Evolutionary conservation across 2,329 filamentous ascomycete genomes (phyloP).

Genomic region (Diaporthe australafricana): DNA sequence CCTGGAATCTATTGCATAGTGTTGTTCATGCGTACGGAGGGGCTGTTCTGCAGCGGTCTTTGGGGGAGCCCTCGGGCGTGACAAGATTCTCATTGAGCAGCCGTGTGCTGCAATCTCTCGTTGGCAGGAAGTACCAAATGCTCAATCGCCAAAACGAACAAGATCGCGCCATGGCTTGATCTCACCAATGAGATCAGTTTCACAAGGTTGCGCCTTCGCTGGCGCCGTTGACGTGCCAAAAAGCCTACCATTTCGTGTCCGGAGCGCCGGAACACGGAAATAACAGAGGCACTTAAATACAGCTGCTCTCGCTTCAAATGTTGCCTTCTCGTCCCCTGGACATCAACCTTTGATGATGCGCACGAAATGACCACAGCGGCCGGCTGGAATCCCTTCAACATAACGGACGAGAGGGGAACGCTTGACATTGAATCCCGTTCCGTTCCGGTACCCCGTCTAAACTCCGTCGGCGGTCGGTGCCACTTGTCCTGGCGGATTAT

Average conservation of each 20-base stretch:
- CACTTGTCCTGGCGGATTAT: neutral
- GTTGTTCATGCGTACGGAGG: too few relatives aligned
- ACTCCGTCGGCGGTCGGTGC: slow-evolving; percentile 22
- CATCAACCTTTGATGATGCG: neutral
- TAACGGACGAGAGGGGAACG: neutral
- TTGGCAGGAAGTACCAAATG: neutral
- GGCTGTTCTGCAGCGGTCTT: too few relatives aligned
- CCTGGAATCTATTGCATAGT: too few relatives aligned
- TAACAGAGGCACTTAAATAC: neutral
- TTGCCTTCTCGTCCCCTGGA: neutral
- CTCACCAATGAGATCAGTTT: neutral
- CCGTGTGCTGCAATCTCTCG: neutral
- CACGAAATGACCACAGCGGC: too few relatives aligned
- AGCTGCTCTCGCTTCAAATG: neutral
- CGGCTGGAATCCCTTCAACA: neutral
- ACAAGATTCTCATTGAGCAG: neutral
- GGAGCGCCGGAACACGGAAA: neutral
- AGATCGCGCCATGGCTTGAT: neutral
- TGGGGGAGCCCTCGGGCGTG: neutral
- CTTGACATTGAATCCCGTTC: neutral
- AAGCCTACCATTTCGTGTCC: neutral
- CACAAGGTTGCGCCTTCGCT: neutral
- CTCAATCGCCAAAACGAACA: neutral
- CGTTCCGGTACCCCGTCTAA: neutral
- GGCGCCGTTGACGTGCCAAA: slow-evolving; percentile 7